A percentile compares a stretch with the other conserved stretches of the same genome.
phyloP scores from a whole-genome alignment of 192 early-diverging fungal species.

The Coemansia sp. region DNA sequence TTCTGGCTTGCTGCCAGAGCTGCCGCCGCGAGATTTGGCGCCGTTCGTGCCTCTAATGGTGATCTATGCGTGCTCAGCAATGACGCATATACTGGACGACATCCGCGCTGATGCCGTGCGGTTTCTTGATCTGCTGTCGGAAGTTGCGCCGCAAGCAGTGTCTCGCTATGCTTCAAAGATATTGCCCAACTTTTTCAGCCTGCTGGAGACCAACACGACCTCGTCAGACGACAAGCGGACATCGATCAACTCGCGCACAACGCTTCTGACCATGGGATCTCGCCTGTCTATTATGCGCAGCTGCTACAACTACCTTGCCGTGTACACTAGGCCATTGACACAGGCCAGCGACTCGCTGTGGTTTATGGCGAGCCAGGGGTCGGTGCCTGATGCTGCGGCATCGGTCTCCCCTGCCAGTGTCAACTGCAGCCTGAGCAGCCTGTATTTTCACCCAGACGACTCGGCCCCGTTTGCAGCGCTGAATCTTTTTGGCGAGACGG shows the following conservation, averaged over 20 bases:
- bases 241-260: constrained; percentile 25
- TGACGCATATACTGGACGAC: constrained; percentile 86
- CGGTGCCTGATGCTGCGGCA: not conserved
- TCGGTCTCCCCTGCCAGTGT: not conserved
- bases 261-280: constrained; percentile 25
- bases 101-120: constrained; percentile 75
- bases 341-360: constrained; percentile 12
- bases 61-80: constrained; percentile 77
- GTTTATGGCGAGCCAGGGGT: constrained; percentile 23
- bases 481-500: constrained; percentile 30
- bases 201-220: constrained; percentile 30
- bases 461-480: constrained; percentile 25
- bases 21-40: constrained; percentile 56
- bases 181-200: constrained; percentile 42
- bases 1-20: constrained; percentile 29
- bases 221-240: constrained; percentile 2
- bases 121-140: constrained; percentile 71
- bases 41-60: constrained; percentile 77
- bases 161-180: constrained; percentile 61
- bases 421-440: not conserved
- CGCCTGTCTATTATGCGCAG: constrained; percentile 42
- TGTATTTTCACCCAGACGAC: constrained; percentile 26
- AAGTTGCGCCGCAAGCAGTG: constrained; percentile 58
- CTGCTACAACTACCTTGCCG: constrained; percentile 37
- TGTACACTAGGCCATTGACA: constrained; percentile 12